Evolutionary conservation across 2,329 filamentous ascomycete species (phyloP).

Genomic region (Diplocarpon mali): DNA sequence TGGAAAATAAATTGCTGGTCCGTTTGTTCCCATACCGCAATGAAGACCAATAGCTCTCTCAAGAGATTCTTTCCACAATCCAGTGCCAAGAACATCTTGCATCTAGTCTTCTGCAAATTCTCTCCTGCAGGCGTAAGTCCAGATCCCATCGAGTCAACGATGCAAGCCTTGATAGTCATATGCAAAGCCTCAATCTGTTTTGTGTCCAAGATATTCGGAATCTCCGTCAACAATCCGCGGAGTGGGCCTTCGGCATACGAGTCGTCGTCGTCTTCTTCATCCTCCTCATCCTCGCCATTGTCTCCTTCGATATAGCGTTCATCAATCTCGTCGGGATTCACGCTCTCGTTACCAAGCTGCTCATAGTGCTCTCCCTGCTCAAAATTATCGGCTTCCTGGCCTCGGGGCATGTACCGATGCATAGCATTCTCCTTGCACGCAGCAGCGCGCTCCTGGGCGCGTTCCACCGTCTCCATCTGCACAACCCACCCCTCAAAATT

Average conservation of each 20-base stretch:
- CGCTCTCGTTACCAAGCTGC: constrained; percentile 25
- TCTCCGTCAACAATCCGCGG: constrained; percentile 80
- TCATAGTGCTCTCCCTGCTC: constrained; percentile 39
- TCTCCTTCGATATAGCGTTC: constrained; percentile 30
- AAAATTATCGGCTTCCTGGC: constrained; percentile 30
- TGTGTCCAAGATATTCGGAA: constrained; percentile 86
- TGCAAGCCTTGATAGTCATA: constrained; percentile 95
- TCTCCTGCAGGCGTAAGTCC: constrained; percentile 56
- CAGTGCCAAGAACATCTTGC: constrained; percentile 78
- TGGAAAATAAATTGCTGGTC: constrained; percentile 94
- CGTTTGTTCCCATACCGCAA: constrained; percentile 91
- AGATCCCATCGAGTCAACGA: constrained; percentile 70
- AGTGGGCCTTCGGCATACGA: constrained; percentile 70
- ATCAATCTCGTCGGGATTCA: constrained; percentile 38
- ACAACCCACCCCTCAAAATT: constrained; percentile 49
- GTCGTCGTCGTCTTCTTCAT: constrained; percentile 63
- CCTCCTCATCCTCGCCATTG: constrained; percentile 43
- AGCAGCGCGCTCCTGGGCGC: constrained; percentile 44
- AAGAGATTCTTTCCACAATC: constrained; percentile 85
- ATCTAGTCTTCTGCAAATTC: constrained; percentile 82
- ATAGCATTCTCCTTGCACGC: constrained; percentile 49
- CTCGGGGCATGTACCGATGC: constrained; percentile 33
- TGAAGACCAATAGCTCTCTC: constrained; percentile 86
- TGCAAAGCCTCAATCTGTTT: constrained; percentile 93
- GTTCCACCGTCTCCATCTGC: constrained; percentile 48